Conservation (phyloP, 179 eudicot species). For the Corrigiola litoralis region DNA sequence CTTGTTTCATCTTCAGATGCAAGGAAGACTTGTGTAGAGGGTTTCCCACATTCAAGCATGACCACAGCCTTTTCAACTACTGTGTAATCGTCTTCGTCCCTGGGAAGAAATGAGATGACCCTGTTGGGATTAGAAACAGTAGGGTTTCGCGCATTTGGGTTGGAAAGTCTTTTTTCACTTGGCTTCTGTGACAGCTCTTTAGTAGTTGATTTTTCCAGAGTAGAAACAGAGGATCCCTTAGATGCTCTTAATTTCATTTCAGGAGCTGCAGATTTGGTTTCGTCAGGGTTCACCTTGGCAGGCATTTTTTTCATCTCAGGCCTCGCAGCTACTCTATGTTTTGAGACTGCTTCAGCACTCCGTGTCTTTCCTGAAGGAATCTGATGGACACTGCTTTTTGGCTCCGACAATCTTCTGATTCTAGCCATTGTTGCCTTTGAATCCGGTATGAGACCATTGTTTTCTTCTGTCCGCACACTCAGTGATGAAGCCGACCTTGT, state of each 20-base stretch:
- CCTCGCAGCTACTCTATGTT: slow-evolving; percentile 41
- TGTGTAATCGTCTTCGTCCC: slow-evolving; percentile 56
- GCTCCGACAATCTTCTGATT: slow-evolving; percentile 88
- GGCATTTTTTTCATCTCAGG: slow-evolving; percentile 50
- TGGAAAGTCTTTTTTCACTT: slow-evolving; percentile 25
- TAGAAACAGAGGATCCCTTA: slow-evolving; percentile 31
- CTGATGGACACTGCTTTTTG: slow-evolving; percentile 45
- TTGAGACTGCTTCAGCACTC: slow-evolving; percentile 44
- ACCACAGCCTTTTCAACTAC: slow-evolving; percentile 81
- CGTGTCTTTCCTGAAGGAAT: slow-evolving; percentile 38
- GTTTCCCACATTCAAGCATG: slow-evolving; percentile 69
- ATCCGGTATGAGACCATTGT: slow-evolving; percentile 42
- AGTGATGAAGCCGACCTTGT: slow-evolving; percentile 68
- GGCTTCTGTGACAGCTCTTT: slow-evolving; percentile 36
- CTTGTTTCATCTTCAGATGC: slow-evolving; percentile 27
- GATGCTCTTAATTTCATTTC: slow-evolving; percentile 55
- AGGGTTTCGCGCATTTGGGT: no score
- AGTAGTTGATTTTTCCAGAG: slow-evolving; percentile 32
- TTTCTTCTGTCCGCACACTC: slow-evolving; percentile 51
- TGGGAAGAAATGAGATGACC: slow-evolving; percentile 10
- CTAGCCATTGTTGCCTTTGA: slow-evolving; percentile 65
- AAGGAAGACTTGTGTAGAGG: slow-evolving; percentile 30
- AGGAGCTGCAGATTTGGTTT: slow-evolving; percentile 56
- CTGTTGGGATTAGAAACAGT: slow-evolving; percentile 17
- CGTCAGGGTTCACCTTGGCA: slow-evolving; percentile 40